A percentile compares a stretch with the other conserved stretches of the same genome.
Conservation (phyloP, 2,329 filamentous ascomycete species). For the Penicillium crustosum region DNA sequence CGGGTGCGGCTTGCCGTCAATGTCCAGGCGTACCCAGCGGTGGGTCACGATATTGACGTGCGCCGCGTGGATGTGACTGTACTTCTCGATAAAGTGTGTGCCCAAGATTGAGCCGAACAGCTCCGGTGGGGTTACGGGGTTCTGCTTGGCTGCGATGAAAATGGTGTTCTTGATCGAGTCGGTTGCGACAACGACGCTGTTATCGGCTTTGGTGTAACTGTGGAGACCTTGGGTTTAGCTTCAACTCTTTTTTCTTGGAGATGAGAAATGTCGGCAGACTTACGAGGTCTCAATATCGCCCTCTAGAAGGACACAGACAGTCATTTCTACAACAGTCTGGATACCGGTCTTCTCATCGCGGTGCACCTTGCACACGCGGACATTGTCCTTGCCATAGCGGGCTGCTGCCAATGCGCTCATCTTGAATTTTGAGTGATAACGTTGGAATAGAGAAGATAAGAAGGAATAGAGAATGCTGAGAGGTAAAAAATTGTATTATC, state of each 20-base stretch:
- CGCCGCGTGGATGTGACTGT: constrained; percentile 82
- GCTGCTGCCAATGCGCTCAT: constrained; percentile 45
- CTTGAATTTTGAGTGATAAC: constrained; percentile 9
- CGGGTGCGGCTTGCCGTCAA: constrained; percentile 87
- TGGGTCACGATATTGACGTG: constrained; percentile 81
- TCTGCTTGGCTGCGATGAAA: constrained; percentile 91
- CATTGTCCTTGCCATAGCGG: constrained; percentile 76
- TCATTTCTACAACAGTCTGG: constrained; percentile 92
- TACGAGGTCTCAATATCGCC: constrained; percentile 85
- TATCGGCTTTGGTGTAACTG: constrained; percentile 91
- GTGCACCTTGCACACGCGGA: constrained; percentile 94
- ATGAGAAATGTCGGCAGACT: constrained; percentile 30
- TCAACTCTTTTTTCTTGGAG: neutral
- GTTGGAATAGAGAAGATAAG: neutral
- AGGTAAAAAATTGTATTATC: neutral
- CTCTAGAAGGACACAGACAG: constrained; percentile 86
- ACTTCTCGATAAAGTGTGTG: constrained; percentile 83
- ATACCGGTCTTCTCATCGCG: constrained; percentile 71
- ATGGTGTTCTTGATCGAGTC: constrained; percentile 98
- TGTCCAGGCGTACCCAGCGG: constrained; percentile 83
- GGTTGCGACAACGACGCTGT: constrained; percentile 91
- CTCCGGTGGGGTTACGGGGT: constrained; percentile 90
- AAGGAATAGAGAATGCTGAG: neutral
- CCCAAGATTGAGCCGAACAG: constrained; percentile 83
- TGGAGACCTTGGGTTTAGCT: constrained; percentile 5